Conservation (phyloP, 345 rosid species). For the Mallotus nudiflorus region DNA sequence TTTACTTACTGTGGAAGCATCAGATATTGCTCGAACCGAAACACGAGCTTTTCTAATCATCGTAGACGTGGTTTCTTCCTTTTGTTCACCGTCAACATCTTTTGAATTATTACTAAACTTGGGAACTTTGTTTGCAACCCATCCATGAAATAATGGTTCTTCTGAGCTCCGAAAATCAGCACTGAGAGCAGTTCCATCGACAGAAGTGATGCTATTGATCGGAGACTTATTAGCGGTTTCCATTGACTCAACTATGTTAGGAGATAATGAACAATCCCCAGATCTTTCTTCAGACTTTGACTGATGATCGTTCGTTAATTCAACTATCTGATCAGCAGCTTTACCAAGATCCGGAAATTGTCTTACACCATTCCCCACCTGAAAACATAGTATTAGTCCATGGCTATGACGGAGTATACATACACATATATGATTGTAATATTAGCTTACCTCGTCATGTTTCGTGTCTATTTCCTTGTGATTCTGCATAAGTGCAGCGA, state of each 20-base stretch:
- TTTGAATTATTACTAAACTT: slow-evolving; percentile 46
- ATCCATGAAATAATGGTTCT: slow-evolving; percentile 23
- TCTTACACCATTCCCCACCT: slow-evolving; percentile 21
- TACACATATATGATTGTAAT: too few species aligned
- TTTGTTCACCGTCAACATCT: slow-evolving; percentile 38
- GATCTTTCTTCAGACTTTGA: slow-evolving; percentile 52
- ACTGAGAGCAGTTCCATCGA: slow-evolving; percentile 11
- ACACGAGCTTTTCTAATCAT: slow-evolving; percentile 71
- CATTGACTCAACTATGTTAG: slow-evolving; percentile 26
- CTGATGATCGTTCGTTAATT: slow-evolving; percentile 1
- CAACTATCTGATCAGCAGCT: slow-evolving; percentile 5
- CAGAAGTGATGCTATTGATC: slow-evolving; percentile 14
- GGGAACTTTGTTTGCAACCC: slow-evolving; percentile 43
- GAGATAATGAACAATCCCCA: slow-evolving; percentile 28
- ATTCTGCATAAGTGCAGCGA: slow-evolving; percentile 34
- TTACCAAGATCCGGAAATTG: slow-evolving; percentile 59
- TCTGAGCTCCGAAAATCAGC: slow-evolving; percentile 39
- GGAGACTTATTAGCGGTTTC: slow-evolving; percentile 29
- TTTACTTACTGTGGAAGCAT: slow-evolving; percentile 26
- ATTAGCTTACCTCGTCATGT: slow-evolving; percentile 24
- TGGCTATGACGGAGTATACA: too few species aligned
- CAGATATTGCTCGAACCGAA: slow-evolving; percentile 66
- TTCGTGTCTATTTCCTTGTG: slow-evolving; percentile 16
- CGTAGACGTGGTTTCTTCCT: slow-evolving; percentile 34
- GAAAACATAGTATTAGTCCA: neutral